Percentiles rank a stretch among this genome's conserved stretches.
Conservation (phyloP, 2,329 filamentous ascomycete genomes). For the Aureobasidium sp. region DNA sequence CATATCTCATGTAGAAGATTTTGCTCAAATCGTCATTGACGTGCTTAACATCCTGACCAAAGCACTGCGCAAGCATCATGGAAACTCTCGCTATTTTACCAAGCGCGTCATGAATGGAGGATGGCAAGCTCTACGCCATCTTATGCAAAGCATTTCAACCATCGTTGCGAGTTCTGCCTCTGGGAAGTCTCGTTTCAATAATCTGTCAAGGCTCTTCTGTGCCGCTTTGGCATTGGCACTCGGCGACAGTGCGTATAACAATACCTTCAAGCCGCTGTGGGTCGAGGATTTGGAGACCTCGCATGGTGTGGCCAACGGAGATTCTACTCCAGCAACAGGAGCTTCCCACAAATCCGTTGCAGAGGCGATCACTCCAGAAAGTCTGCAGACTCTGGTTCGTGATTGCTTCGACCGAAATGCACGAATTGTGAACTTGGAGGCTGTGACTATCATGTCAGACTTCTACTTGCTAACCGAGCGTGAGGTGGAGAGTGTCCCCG, state of each 20-base stretch:
- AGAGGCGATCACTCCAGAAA: neutral
- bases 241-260: constrained; percentile 51
- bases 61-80: constrained; percentile 68
- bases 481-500: too few relatives aligned
- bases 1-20: neutral
- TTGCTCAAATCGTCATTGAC: neutral
- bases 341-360: neutral
- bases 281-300: neutral
- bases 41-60: constrained; percentile 69
- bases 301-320: neutral
- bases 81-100: constrained; percentile 82
- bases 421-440: neutral
- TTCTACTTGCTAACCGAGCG: neutral
- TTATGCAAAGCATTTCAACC: constrained; percentile 37
- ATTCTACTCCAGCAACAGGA: neutral
- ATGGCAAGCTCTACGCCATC: constrained; percentile 69
- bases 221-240: constrained; percentile 73
- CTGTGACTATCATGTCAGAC: constrained; percentile 2
- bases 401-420: neutral
- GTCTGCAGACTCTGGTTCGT: neutral
- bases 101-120: constrained; percentile 68
- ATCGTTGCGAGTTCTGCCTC: neutral
- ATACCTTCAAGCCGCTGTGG: neutral
- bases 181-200: neutral
- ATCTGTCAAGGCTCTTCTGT: constrained; percentile 32